These are phyloP conservation scores for Boeremia lycopersici DNA, from an alignment of 2,329 filamentous ascomycete species.

Conservation along the genomic window DNA sequence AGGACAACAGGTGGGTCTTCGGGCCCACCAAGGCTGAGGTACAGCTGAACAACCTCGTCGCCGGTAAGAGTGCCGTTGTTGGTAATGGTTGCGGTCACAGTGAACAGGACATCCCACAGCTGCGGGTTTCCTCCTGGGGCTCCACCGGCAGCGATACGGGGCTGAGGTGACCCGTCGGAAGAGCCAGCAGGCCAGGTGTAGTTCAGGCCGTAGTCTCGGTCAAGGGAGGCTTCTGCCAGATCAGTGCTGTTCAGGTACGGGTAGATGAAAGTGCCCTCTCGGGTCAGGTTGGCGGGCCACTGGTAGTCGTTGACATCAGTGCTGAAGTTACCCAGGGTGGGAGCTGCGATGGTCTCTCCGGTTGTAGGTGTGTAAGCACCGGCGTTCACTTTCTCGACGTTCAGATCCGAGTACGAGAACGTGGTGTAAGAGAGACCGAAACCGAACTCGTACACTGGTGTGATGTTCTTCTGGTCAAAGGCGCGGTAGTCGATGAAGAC, in stretches of 20 bases:
- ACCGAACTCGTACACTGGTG: constrained; percentile 81
- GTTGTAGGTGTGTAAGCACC: constrained; percentile 63
- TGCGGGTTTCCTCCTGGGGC: constrained; percentile 63
- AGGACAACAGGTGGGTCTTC: constrained; percentile 71
- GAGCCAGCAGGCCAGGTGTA: constrained; percentile 65
- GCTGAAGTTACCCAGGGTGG: constrained; percentile 68
- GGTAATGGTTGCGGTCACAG: constrained; percentile 68
- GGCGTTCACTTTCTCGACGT: constrained; percentile 59
- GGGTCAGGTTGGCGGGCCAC: constrained; percentile 66
- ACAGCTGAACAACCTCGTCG: constrained; percentile 75
- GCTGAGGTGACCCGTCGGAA: constrained; percentile 62
- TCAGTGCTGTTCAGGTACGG: constrained; percentile 71
- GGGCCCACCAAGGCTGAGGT: constrained; percentile 79
- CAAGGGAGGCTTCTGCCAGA: constrained; percentile 62
- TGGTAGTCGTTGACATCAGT: constrained; percentile 68
- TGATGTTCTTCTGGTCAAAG: constrained; percentile 70
- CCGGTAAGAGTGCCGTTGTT: constrained; percentile 71
- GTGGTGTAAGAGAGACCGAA: constrained; percentile 81
- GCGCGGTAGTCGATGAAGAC: constrained; percentile 81
- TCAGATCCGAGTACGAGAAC: constrained; percentile 74
- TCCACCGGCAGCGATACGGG: constrained; percentile 68
- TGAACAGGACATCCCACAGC: constrained; percentile 73
- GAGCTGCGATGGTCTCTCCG: constrained; percentile 68
- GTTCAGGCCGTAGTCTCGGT: constrained; percentile 65
- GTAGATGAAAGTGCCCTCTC: constrained; percentile 67